Evolutionary conservation across 2,329 filamentous ascomycete species (phyloP).

Genomic region (Microdochium trichocladiopsis): DNA sequence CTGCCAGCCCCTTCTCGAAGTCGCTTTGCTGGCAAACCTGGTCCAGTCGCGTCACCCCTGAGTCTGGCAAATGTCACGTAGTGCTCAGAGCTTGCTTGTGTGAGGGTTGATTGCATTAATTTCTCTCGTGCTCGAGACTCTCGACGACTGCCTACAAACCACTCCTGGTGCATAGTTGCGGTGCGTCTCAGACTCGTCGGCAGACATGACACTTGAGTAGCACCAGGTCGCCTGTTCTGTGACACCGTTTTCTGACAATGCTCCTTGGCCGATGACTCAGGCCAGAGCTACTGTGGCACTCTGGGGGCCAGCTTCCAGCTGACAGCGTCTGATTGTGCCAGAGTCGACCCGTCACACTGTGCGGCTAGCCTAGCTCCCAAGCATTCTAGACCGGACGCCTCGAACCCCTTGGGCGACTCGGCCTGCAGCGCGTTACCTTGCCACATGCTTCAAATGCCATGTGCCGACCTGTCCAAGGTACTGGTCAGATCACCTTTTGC

Average conservation of each 20-base stretch:
- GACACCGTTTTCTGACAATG: conserved; percentile 1
- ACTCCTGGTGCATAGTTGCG: no score
- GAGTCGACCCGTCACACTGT: neutral
- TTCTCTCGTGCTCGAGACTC: neutral
- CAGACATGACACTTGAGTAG: no score
- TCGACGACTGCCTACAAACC: no score
- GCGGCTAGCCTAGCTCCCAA: conserved; percentile 33
- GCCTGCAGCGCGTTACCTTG: conserved; percentile 29
- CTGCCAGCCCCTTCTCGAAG: neutral
- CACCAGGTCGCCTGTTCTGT: neutral
- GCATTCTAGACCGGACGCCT: conserved; percentile 64
- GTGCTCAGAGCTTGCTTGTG: neutral
- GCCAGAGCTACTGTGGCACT: neutral
- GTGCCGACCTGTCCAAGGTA: conserved; percentile 5
- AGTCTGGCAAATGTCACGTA: neutral
- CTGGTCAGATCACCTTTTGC: conserved; percentile 34
- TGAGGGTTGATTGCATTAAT: neutral
- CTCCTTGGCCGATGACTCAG: conserved; percentile 6
- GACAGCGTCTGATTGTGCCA: no score
- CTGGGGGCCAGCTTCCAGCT: no score
- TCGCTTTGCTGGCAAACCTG: neutral
- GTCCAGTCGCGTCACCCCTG: neutral
- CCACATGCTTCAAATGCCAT: neutral
- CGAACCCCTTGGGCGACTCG: conserved; percentile 59
- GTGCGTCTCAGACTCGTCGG: no score